A percentile compares a stretch with the other conserved stretches of the same genome.
phyloP scores from a whole-genome alignment of 148 eudicot species.

The Selenicereus undatus region DNA sequence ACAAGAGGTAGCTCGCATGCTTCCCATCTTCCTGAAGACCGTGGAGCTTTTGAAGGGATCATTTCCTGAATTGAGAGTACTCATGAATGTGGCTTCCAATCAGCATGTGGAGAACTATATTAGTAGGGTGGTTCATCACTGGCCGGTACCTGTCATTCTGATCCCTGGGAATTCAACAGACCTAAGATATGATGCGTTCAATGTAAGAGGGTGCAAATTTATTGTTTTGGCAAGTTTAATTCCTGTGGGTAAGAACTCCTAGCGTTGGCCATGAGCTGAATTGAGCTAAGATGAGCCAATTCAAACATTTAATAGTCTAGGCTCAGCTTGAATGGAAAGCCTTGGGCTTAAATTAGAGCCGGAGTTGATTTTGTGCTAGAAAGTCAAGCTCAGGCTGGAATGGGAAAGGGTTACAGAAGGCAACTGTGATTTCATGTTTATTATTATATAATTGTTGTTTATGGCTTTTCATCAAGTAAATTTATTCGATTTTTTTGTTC shows the following conservation, averaged over 20 bases:
- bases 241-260: neutral
- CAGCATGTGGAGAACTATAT: slow-evolving; percentile 64
- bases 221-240: neutral
- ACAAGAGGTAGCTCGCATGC: slow-evolving; percentile 93
- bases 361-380: no score
- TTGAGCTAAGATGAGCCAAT: no score
- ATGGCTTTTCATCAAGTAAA: no score
- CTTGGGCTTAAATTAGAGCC: no score
- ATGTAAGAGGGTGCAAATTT: slow-evolving; percentile 42
- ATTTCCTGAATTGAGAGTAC: slow-evolving; percentile 42
- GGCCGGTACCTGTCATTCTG: slow-evolving; percentile 53
- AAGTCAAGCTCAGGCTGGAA: no score
- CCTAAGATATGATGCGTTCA: slow-evolving; percentile 60
- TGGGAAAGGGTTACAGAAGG: no score
- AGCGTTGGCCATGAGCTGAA: no score
- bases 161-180: slow-evolving; percentile 59
- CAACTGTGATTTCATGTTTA: no score
- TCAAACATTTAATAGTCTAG: no score
- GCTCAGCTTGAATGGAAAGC: no score
- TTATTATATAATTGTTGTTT: no score
- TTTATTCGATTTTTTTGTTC: no score
- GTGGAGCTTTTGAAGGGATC: slow-evolving; percentile 49
- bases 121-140: slow-evolving; percentile 34
- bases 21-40: slow-evolving; percentile 63
- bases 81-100: slow-evolving; percentile 81